Evolutionary conservation across 2,329 filamentous ascomycete species (phyloP), one percentile per base, ranked within the genome.

Genomic region (Knufia petricola): DNA sequence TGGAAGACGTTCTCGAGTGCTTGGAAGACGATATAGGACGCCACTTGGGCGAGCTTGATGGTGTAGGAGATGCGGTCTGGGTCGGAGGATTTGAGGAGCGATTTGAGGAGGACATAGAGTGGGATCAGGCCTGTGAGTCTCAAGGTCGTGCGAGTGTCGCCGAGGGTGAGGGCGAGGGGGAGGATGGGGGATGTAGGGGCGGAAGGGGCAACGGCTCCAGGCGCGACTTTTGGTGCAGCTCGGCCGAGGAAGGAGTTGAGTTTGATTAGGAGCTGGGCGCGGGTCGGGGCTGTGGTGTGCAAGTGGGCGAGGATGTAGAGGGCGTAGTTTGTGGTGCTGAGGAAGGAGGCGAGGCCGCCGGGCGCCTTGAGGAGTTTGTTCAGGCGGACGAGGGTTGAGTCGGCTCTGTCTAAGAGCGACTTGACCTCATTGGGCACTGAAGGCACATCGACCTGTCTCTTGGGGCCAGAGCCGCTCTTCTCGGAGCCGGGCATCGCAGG

Each of bases 371-470:
- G 71, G 61, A 84, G 78, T 55, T 79, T 79, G 47, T 32, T 15
- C 15, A 34, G 32, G 6, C 44, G 44, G 19, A 15, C n/a, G 19
- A 47, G 20, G 44, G 44, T 47, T 2, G 15, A 15, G 23, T 47
- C 44, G 7, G 44, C 31, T 24, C 32, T 39, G 23, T 8, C 28
- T 4, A 47, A 10, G 15, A 39, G 8, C 6, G 44, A 39, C 13
- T 47, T 47, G 32, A 47, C 13, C 23, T 39, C 44, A 15, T 32
- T 38, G 10, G 44, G 32, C 10, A 47, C 13, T 3, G 2, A 10
- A 3, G 43, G 43, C 79, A 98, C 98, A 75, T 98, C 92, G 68
- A 98, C 98, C 71, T 95, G 86, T 59, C 88, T 85, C 66, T 98
- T 92, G 68, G 95, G 94, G 37, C 87, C 94, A 6, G 32, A 36